Conservation (phyloP, 106 monocot species). For the Dendrobium chrysotoxum region DNA sequence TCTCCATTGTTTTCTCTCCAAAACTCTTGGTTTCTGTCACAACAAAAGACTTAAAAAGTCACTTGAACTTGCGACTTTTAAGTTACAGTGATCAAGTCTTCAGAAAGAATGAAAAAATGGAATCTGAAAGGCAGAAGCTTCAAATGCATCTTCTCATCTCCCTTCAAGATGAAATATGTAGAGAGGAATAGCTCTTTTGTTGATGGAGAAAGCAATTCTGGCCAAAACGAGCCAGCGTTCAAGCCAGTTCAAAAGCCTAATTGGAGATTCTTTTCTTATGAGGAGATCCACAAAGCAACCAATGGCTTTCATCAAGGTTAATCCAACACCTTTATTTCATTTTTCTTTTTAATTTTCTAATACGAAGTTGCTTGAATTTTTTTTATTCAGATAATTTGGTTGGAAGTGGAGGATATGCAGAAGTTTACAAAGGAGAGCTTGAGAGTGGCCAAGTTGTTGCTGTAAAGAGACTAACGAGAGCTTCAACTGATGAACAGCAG, state of each 20-base stretch:
- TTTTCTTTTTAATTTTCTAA: neutral
- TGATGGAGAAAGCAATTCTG: neutral
- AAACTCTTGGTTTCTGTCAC: neutral
- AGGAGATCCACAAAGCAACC: conserved; percentile 45
- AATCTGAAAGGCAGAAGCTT: conserved; percentile 20
- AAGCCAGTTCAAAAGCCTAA: conserved; percentile 16
- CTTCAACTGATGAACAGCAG: conserved; percentile 44
- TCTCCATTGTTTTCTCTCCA: neutral
- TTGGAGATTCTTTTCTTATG: conserved; percentile 53
- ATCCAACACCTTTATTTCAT: neutral
- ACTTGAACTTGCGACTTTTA: neutral
- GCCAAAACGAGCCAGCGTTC: neutral
- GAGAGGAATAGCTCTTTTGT: neutral
- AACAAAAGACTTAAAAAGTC: too few species aligned
- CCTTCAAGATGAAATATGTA: conserved; percentile 2
- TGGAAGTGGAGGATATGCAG: conserved; percentile 59
- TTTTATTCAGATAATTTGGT: conserved; percentile 53
- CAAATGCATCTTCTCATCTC: conserved; percentile 24
- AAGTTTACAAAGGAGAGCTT: conserved; percentile 59
- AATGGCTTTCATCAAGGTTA: conserved; percentile 53
- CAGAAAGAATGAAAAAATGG: conserved; percentile 7
- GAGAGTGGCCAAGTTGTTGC: conserved; percentile 39
- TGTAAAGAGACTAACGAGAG: conserved; percentile 44
- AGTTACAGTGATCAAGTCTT: neutral
- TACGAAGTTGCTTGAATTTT: neutral